Conservation (phyloP, 2,329 filamentous ascomycete genomes). For the Botrytis aclada region DNA sequence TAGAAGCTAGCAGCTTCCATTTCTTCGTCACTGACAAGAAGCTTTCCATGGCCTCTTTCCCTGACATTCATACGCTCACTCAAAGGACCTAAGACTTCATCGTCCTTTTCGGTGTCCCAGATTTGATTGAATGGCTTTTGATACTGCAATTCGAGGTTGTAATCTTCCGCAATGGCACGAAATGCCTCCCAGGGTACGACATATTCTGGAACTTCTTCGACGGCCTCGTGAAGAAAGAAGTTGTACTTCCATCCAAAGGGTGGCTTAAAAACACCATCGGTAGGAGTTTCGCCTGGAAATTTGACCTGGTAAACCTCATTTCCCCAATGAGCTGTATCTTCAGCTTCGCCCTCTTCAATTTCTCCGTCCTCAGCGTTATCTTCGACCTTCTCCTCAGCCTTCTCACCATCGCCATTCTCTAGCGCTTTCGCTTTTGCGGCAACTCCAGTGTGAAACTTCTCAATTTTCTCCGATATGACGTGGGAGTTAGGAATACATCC, state of each 20-base stretch:
- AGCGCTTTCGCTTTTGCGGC: conserved; percentile 40
- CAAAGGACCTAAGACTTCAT: conserved; percentile 73
- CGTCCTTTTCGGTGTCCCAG: conserved; percentile 88
- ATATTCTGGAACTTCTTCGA: conserved; percentile 94
- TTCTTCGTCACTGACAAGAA: conserved; percentile 79
- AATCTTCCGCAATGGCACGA: conserved; percentile 90
- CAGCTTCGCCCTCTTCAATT: conserved; percentile 59
- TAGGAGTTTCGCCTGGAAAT: conserved; percentile 78
- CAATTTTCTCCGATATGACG: conserved; percentile 76
- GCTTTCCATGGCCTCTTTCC: conserved; percentile 58
- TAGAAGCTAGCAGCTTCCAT: conserved; percentile 92
- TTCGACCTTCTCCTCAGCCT: conserved; percentile 40
- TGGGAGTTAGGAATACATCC: conserved; percentile 98
- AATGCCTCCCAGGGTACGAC: conserved; percentile 98
- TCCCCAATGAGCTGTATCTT: conserved; percentile 76
- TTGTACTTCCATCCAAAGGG: conserved; percentile 98
- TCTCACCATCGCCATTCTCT: conserved; percentile 37
- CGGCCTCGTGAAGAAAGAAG: conserved; percentile 93
- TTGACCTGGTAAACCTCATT: conserved; percentile 90
- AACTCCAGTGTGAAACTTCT: conserved; percentile 64
- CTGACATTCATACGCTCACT: conserved; percentile 96
- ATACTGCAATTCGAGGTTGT: conserved; percentile 93
- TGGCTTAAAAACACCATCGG: conserved; percentile 87
- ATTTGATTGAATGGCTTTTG: conserved; percentile 88
- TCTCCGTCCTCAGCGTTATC: conserved; percentile 41